Base-by-base conservation (phyloP, 176 grass and related monocot genomes). In the Rhipidocladum racemiflorum region DNA sequence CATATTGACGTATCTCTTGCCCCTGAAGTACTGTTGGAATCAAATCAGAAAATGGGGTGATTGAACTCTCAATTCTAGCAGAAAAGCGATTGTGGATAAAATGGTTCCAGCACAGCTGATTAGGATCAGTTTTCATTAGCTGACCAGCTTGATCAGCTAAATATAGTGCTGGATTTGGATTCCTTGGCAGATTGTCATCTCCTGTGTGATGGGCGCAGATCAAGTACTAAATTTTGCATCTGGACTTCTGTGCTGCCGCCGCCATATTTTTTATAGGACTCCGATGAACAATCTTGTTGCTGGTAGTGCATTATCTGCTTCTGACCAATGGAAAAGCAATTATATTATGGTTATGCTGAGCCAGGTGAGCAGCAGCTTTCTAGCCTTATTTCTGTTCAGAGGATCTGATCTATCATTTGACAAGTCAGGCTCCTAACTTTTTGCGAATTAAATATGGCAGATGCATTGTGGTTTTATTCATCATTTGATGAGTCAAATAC, bases 191-290 rank as follows among this genome's bases (percentile, higher is more conserved):
- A 57, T 75, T 75, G 3, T 21, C 25, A 5, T 24, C 54, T 72
- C 46, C 51, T 65, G 14, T 78, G 38, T 57, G 25, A 56, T 57
- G 38, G 20, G 25, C 61, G 63, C 59, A 10, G 68, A 39, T 34
- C 77, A 53, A 17, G 36, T 7, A 63, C 13, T 61, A 21, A 54
- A 48, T 46, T 81, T 77, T 81, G 54, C 65, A 81, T 71, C 54
- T 44, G 21, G 27, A 18, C 54, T 54, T 29, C 1, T 16, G 21
- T 65, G 45, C 8, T 56, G 34, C 24, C 54, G 62, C 14, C 25
- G 6, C 39, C 62, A 35, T 51, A 61, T 59, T 68, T 84, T 66
- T 81, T 3, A 54, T 85, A 20, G 2, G 23, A 21, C 0, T 24
- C 1, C 56, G 21, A 27, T 51, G 50, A 55, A 78, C 17, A 18